Evolutionary conservation across 495 filamentous ascomycete genomes (phyloP).

Genomic region (Cairneyella variabilis): DNA sequence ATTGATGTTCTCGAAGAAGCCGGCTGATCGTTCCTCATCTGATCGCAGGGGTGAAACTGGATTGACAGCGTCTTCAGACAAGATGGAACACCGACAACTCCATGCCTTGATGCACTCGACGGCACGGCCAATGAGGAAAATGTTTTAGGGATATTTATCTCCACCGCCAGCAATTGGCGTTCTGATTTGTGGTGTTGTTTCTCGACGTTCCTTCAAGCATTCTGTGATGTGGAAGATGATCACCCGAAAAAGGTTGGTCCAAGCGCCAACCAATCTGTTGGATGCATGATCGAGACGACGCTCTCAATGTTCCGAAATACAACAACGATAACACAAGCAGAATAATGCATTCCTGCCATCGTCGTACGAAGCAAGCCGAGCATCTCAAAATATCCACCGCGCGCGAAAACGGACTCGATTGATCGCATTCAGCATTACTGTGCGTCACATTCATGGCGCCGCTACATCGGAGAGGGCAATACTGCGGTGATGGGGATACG

Average conservation of each 20-base stretch:
- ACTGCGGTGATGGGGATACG: no score
- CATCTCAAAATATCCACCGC: no score
- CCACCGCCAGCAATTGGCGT: not conserved
- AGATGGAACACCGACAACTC: constrained; percentile 18
- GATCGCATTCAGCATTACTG: constrained; percentile 7
- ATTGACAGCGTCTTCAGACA: constrained; percentile 1
- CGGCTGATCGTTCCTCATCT: constrained; percentile 14
- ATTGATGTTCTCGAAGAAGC: not conserved
- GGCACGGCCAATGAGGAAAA: not conserved
- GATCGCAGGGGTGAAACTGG: constrained; percentile 21
- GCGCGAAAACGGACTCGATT: no score
- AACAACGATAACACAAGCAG: not conserved
- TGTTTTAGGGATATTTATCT: constrained; percentile 18
- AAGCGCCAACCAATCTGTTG: constrained; percentile 1
- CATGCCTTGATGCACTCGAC: constrained; percentile 4
- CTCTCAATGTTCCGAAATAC: constrained; percentile 9
- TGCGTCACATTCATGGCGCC: no score
- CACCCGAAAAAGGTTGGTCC: constrained; percentile 14
- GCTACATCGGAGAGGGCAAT: no score
- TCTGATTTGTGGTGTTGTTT: not conserved
- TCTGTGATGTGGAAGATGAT: constrained; percentile 15
- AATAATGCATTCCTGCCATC: not conserved
- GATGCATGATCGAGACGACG: constrained; percentile 20
- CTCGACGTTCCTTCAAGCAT: constrained; percentile 4
- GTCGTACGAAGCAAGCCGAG: no score